Base-by-base conservation (phyloP, 495 filamentous ascomycete species). In the Patellaria atrata region DNA sequence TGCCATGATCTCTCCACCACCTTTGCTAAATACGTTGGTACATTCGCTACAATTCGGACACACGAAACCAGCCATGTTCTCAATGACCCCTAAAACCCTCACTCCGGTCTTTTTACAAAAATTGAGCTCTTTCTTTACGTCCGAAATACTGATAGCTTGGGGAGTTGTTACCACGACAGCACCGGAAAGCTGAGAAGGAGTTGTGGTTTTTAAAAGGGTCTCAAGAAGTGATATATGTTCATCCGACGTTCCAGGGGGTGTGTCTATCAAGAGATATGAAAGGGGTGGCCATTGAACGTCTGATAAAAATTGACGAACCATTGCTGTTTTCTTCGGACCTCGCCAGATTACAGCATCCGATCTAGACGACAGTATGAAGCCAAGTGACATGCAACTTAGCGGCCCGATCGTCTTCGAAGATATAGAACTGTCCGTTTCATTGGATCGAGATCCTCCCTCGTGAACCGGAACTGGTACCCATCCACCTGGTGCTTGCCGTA, bases 41-140 rank as follows among this genome's bases (percentile, higher is more conserved):
- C 84, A 82, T 56, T 91, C 83, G 44, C 78, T 80, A 59, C 89
- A 97, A 51, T 85, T 82, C 22, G 87, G 87, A 58, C 89, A 97
- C 35, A 93, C 79, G 58, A 86, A 97, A 1, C 89, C 89, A 17
- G 78, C 77, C 91, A 97, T 96, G 57, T 97, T 97, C 62, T 97
- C 89, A 23, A 97, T 66, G 2, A 97, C 85, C 0, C 89, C 89
- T 21, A 94, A 62, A 13, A 92, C 72, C 9, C 70, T 60, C 25
- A 97, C 73, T 13, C 73, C 72, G 5, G 80, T 85, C 62, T 94
- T 94, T 16, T 60, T 62, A 55, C 89, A 97, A 50, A 97, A 96
- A 51, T 94, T 94, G 27, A 96, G 68, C 53, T 96, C 91, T 57
- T 96, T 97, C 50, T 79, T 72, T 25, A 97, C 89, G 55, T 97